Evolutionary conservation across 345 rosid genomes (phyloP).

Genomic region (Melastoma malabathricum): DNA sequence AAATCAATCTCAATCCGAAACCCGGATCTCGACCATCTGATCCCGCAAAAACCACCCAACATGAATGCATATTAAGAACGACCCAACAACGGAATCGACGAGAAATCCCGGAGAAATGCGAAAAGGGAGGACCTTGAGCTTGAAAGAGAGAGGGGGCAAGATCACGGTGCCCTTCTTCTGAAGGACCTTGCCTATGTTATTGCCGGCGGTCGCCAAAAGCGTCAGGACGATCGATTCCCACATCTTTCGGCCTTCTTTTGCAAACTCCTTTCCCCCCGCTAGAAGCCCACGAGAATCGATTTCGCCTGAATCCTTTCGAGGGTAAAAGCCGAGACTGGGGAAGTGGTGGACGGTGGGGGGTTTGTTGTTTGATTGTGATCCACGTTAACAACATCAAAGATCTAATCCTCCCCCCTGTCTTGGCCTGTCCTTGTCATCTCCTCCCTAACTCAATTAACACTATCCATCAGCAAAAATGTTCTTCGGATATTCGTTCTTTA

Average conservation of each 20-base stretch:
- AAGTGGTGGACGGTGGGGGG: neutral
- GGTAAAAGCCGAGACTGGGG: neutral
- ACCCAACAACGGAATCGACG: neutral
- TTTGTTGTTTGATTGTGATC: neutral
- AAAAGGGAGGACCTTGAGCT: slow-evolving; percentile 50
- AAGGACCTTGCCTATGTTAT: slow-evolving; percentile 86
- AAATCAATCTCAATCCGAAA: no score
- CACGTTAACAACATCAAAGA: no score
- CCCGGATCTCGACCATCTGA: no score
- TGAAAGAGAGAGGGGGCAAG: slow-evolving; percentile 93
- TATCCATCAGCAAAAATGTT: no score
- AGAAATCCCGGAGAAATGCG: neutral
- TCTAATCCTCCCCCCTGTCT: no score
- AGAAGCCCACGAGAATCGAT: neutral
- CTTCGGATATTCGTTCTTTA: no score
- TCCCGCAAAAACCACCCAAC: no score
- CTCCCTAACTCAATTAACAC: no score
- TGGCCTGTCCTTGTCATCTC: no score
- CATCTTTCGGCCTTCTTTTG: slow-evolving; percentile 18
- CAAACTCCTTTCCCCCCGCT: neutral
- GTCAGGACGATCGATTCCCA: slow-evolving; percentile 89
- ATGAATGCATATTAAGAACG: no score
- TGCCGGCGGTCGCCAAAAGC: slow-evolving; percentile 91
- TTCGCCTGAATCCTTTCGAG: neutral
- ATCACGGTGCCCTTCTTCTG: slow-evolving; percentile 96